Conservation (phyloP, 2,329 filamentous ascomycete species). For the Cladophialophora psammophila region DNA sequence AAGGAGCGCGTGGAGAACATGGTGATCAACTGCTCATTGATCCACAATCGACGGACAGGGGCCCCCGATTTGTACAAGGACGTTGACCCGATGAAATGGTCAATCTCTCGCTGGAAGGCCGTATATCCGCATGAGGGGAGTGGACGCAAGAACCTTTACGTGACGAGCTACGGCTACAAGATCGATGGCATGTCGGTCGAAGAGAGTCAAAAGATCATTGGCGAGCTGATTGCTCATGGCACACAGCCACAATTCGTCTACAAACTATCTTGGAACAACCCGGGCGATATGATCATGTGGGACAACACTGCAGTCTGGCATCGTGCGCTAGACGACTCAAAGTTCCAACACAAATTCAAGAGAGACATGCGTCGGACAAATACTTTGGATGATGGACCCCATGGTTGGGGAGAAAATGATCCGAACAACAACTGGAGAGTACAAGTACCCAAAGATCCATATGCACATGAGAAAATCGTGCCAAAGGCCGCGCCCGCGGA, state of each 20-base stretch:
- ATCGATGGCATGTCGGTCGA: neutral
- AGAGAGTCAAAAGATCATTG: neutral
- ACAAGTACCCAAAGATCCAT: neutral
- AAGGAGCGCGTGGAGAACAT: constrained; percentile 12
- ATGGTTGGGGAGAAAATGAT: constrained; percentile 8
- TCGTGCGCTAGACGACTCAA: neutral
- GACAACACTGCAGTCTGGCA: constrained; percentile 17
- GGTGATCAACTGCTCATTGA: neutral
- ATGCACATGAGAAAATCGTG: constrained; percentile 5
- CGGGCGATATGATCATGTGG: constrained; percentile 16
- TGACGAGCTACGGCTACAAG: constrained; percentile 2
- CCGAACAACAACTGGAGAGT: constrained; percentile 4
- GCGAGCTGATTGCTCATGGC: neutral
- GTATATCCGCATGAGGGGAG: constrained; percentile 5
- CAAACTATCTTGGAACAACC: constrained; percentile 8
- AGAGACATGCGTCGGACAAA: constrained; percentile 3
- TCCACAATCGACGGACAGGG: constrained; percentile 2
- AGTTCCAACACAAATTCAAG: neutral
- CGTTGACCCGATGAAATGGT: neutral
- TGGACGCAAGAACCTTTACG: neutral
- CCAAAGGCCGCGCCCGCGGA: neutral
- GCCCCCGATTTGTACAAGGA: constrained; percentile 13
- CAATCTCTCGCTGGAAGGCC: neutral
- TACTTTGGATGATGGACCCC: neutral
- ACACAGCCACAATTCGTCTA: constrained; percentile 3